Conservation (phyloP, 768 basidiomycete species). For the Tephrocybe sp. region DNA sequence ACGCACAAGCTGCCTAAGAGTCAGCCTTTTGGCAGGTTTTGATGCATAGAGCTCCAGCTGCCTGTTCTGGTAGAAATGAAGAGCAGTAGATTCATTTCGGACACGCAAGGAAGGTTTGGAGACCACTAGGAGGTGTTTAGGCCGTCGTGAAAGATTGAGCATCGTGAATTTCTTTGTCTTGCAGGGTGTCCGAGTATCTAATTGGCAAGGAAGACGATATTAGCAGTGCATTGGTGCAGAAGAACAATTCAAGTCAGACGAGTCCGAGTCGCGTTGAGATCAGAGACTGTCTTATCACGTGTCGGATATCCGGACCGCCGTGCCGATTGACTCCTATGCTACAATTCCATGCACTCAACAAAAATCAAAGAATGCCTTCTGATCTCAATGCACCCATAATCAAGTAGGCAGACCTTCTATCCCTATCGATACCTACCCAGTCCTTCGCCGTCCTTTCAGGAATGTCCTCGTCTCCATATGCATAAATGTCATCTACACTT, state of each 20-base stretch:
- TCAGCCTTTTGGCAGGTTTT: constrained; percentile 67
- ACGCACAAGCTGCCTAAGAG: constrained; percentile 74
- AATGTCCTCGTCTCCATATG: constrained; percentile 55
- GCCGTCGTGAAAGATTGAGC: constrained; percentile 8
- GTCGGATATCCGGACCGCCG: neutral
- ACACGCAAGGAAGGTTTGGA: constrained; percentile 1
- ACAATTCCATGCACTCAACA: too few relatives aligned
- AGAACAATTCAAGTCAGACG: neutral
- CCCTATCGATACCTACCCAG: constrained; percentile 77
- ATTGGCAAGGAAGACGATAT: neutral
- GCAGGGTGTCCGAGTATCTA: neutral
- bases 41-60: constrained; percentile 80
- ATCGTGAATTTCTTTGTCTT: constrained; percentile 12
- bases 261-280: neutral
- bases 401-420: constrained; percentile 74
- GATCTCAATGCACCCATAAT: constrained; percentile 74
- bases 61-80: constrained; percentile 79
- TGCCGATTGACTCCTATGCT: too few relatives aligned
- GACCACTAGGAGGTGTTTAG: constrained; percentile 5
- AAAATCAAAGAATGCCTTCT: constrained; percentile 58
- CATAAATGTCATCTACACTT: constrained; percentile 54
- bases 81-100: constrained; percentile 33
- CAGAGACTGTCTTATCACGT: neutral
- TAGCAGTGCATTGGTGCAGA: neutral
- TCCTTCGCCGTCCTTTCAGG: constrained; percentile 52